These are phyloP conservation scores for Venturiaceae sp. DNA, from an alignment of 2,329 filamentous ascomycete species.

Conservation along the genomic window DNA sequence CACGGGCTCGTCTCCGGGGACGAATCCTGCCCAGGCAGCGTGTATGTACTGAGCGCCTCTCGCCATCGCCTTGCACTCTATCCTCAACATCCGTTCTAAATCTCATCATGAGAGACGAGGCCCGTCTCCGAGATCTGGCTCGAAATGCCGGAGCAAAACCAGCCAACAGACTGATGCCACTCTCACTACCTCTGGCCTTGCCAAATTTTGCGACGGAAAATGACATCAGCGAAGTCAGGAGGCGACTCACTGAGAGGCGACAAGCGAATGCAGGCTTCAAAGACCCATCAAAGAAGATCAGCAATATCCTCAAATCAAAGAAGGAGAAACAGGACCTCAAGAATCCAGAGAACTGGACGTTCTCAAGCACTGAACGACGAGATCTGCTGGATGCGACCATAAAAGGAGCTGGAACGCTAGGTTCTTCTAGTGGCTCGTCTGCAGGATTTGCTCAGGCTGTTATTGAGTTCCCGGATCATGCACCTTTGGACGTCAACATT, in stretches of 20 bases:
- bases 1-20: not conserved
- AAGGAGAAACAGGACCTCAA: slow-evolving; percentile 1
- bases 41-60: not conserved
- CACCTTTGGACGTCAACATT: not conserved
- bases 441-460: not conserved
- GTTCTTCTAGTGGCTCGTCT: not conserved
- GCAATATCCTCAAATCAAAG: not conserved
- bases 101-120: not conserved
- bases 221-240: not conserved
- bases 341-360: not conserved
- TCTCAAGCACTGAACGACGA: not conserved
- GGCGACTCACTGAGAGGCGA: not conserved
- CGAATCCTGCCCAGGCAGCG: not conserved
- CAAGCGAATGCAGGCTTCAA: not conserved
- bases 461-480: not conserved
- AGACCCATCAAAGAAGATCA: not conserved
- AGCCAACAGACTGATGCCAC: not conserved
- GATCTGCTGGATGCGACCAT: not conserved
- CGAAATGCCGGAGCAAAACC: not conserved
- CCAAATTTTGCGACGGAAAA: not conserved
- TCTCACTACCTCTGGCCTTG: not conserved
- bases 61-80: not conserved
- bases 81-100: not conserved
- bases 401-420: not conserved
- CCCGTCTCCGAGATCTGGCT: not conserved